Evolutionary conservation across 2,329 filamentous ascomycete genomes (phyloP).

Genomic region (Aspergillus uvarum): DNA sequence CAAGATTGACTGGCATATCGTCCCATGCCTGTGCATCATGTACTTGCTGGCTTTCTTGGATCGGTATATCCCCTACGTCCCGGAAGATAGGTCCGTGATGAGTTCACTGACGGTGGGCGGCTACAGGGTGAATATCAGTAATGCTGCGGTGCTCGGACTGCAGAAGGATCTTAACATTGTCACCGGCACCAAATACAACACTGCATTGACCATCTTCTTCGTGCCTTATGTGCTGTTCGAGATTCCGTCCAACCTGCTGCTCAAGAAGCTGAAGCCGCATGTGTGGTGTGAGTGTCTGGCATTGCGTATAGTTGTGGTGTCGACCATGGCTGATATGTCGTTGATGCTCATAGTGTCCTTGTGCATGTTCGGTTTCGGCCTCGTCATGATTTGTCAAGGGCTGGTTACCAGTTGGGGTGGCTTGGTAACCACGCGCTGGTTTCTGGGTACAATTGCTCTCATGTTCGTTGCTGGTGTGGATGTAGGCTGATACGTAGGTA

Average conservation of each 20-base stretch:
- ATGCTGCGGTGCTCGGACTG: conserved; percentile 68
- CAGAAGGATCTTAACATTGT: conserved; percentile 61
- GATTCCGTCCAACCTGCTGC: conserved; percentile 70
- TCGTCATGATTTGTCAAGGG: conserved; percentile 73
- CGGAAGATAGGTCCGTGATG: neutral
- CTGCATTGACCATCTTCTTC: conserved; percentile 77
- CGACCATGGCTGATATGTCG: neutral
- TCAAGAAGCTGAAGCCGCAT: conserved; percentile 67
- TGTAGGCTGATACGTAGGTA: neutral
- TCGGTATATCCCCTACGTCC: conserved; percentile 34
- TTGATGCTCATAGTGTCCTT: conserved; percentile 53
- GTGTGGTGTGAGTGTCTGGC: conserved; percentile 56
- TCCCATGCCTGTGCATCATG: conserved; percentile 71
- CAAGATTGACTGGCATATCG: conserved; percentile 69
- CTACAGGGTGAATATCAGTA: conserved; percentile 71
- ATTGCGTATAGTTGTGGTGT: neutral
- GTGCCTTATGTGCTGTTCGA: conserved; percentile 67
- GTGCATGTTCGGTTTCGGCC: conserved; percentile 83
- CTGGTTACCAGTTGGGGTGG: conserved; percentile 75
- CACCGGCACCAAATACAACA: conserved; percentile 64
- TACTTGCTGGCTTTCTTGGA: conserved; percentile 69
- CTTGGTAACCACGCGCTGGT: conserved; percentile 77
- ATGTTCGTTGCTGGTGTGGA: neutral
- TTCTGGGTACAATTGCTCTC: conserved; percentile 55
- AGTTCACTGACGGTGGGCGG: conserved; percentile 9